phyloP scores from a whole-genome alignment of 1,139 yeast genomes.

The Candida tropicalis region DNA sequence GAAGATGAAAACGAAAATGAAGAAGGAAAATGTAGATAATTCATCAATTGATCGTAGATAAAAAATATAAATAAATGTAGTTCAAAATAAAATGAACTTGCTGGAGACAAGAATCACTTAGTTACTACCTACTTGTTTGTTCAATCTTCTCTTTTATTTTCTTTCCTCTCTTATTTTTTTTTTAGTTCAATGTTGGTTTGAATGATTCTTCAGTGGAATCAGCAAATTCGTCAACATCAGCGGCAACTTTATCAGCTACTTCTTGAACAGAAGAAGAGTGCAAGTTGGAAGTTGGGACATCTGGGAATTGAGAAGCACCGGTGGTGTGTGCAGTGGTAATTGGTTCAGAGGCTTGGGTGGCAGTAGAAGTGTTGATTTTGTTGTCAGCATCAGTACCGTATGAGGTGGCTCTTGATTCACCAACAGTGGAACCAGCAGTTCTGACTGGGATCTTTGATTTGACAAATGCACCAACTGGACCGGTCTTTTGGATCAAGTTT shows the following conservation, averaged over 20 bases:
- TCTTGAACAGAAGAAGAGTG: slow-evolving; percentile 28
- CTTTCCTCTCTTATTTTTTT: not conserved
- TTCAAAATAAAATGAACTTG: too few relatives aligned
- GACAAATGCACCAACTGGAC: slow-evolving; percentile 64
- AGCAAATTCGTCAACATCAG: slow-evolving; percentile 13
- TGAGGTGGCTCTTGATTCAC: slow-evolving; percentile 40
- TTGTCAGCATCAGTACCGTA: slow-evolving; percentile 27
- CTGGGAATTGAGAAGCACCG: slow-evolving; percentile 51
- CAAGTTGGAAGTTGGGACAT: slow-evolving; percentile 44
- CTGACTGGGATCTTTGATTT: slow-evolving; percentile 65
- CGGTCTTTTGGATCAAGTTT: slow-evolving; percentile 54
- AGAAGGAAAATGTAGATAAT: not conserved
- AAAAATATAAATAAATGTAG: too few relatives aligned
- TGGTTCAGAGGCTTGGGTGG: slow-evolving; percentile 24
- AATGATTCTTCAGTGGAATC: slow-evolving; percentile 13
- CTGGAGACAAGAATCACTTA: too few relatives aligned
- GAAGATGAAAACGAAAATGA: not conserved
- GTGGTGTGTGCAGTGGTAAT: slow-evolving; percentile 26
- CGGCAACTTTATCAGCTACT: slow-evolving; percentile 22
- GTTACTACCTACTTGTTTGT: too few relatives aligned
- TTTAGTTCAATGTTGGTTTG: slow-evolving; percentile 6
- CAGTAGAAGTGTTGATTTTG: slow-evolving; percentile 21
- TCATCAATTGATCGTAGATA: not conserved
- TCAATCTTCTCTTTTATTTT: not conserved
- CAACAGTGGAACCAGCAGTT: slow-evolving; percentile 74